Base-by-base conservation (phyloP, 1,284 basidiomycete species). In the Albatrellus sp. region DNA sequence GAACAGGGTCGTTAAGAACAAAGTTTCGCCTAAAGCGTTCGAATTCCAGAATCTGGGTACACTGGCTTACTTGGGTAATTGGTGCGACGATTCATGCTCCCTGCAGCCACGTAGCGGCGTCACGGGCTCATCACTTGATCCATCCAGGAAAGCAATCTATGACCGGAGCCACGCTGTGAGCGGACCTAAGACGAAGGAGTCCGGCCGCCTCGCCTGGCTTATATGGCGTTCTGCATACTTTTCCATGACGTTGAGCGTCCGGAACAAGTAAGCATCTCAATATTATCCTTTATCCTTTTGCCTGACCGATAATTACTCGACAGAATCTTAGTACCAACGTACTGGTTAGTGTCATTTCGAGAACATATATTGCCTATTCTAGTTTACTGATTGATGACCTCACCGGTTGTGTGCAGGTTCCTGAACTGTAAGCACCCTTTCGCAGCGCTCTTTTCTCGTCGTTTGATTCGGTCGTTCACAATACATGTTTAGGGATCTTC, bases 191-290 rank as follows among this genome's bases (percentile, higher is more conserved):
- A 66, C 69, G 35, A 80, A 77, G 55, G 75, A 82, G 55, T 70
- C 78, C 31, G 86, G 85, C 19, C 66, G 75, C 50, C 47, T 81
- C 33, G 84, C 85, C n/a, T 89, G 82, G 80, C 63, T 88, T 20
- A 63, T 86, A 34, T 88, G 86, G 86, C 67, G 84, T 46, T 80
- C 77, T 19, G 85, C 86, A 2, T 87, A 90, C 61, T 82, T 85
- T 55, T 84, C 81, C 5, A 78, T 80, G 71, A 81, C 83, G 2
- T 65, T 92, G 50, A 83, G 80, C 52, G 58, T 75, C 57, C 66
- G 85, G 57, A 92, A 91, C 60, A 83, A 82, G 57, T 54, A 46
- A 46, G 53, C 52, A 13, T 30, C 14, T 29, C 24, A 35, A 40
- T 16, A 20, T 34, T 31, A 19, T 33, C 17, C 41, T 14, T 43